Evolutionary conservation across 176 grass and related monocot genomes (phyloP), one percentile per base, ranked within the genome.

Genomic region (Oryza meyeriana): DNA sequence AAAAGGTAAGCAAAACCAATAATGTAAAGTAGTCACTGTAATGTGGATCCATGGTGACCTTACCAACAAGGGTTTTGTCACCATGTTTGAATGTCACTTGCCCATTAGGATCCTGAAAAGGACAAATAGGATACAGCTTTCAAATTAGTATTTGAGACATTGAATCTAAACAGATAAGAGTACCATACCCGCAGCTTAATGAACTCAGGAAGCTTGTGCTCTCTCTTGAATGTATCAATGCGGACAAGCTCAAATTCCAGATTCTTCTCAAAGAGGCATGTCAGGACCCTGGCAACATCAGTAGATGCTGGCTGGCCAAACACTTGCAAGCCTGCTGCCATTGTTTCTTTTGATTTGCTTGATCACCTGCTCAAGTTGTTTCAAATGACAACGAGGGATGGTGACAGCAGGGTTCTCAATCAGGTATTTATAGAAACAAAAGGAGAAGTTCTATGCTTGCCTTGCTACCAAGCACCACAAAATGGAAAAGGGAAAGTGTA

Each of bases 191-290:
- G 55, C 38, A 97, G 72, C 81, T 84, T 91, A 47, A 97, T 85
- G 85, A 91, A 94, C 42, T 94, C 92, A 50, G 94, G 92, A 82
- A 92, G 84, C 84, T 82, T 89, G 61, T 91, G 92, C 14, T 89
- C 70, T 72, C 30, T 88, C 78, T 87, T 94, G 69, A 97, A 97
- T 72, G 81, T 80, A 63, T 97, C 94, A 1, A 79, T 87, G 32
- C 94, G 89, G 73, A 97, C 83, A 17, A 97, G 85, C 72, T 97
- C 85, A 82, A 94, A 97, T 17, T 90, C 85, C 14, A 91, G 55
- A 32, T 97, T 85, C 85, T 94, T 94, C 87, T 97, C 94, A 69
- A 97, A 94, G 33, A 94, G 92, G 77, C 94, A 94, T 74, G 92
- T 83, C 72, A 97, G 80, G 65, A 94, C 94, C 76, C 92, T 92